Evolutionary conservation across 1,284 basidiomycete genomes (phyloP), one percentile per base, ranked within the genome.

Genomic region (Taiwanofungus camphoratus): DNA sequence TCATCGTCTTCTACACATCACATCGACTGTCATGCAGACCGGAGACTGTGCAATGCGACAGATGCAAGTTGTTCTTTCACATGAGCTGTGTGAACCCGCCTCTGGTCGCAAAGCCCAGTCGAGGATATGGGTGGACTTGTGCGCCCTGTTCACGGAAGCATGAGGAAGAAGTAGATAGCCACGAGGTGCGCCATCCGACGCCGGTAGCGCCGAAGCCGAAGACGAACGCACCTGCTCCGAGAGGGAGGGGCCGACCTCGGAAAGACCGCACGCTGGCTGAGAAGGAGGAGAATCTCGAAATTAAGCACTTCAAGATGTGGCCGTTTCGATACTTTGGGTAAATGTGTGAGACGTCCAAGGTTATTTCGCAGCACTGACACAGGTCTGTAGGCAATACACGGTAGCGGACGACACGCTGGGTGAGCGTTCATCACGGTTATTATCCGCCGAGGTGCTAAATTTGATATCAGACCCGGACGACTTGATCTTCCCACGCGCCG

Each of bases 81-180:
- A 97, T 98, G 89, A 65, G 72, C 46, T 99, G 95, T 59, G 84
- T 97, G 41, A 86, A 86, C 49, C 95, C 96, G 18, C 94, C 95
- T 2, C 71, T 99, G n/a, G 68, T 77, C n/a, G 87, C 87, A 3
- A 98, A 98, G 64, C 96, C 95, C 2, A 91, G 93, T 15, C 84
- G 93, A 52, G 96, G 96, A 19, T 98, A 97, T 67, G 92, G 91
- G 24, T 99, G 95, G 95, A 92, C 92, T 3, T 99, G 96, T 57
- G 90, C 90, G 0, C 87, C 91, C 1, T 98, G 95, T 63, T 90
- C 92, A 3, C 77, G 82, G 39, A 76, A 81, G 55, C 87, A 95
- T 58, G 92, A 92, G 55, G 87, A 92, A 56, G 85, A 91, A 57
- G 89, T 94, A 23, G 87, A 90, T 53, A 77, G 76, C 45, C 80